Evolutionary conservation across 1,139 yeast species (phyloP), one percentile per base, ranked within the genome.

Genomic region (Blastobotrys ciferrii): DNA sequence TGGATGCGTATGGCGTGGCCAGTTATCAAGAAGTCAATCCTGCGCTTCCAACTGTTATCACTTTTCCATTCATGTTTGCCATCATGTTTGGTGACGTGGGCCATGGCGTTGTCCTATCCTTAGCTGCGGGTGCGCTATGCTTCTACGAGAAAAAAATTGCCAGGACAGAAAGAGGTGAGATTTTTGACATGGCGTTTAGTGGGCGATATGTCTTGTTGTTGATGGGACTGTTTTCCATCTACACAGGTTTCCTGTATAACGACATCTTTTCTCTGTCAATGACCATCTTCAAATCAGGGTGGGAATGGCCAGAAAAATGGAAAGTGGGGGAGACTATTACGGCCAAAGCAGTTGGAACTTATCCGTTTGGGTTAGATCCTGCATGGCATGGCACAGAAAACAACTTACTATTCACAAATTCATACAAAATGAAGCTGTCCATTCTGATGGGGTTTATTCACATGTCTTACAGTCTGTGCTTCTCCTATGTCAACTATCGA

Each of bases 21-120:
- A 82, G 95, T 9, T 91, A 92, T 69, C 89, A 87, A 63, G 99
- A 92, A 67, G 94, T 92, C 32, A 92, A 92, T 62, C 97, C 98
- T 1, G 98, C 96, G 48, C 75, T 92, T 56, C 95, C 98, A 3
- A 87, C 99, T 0, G 79, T 91, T 43, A 86, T 92, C 32, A 92
- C 99, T 0, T 92, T 92, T 72, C 99, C 99, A 12, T 92, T 94
- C 69, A 88, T 92, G 96, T 92, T 92, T 73, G 97, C 98, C 32
- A 87, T 94, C 59, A 92, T 92, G 99, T 92, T 92, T 75, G 99
- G 98, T 69, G 99, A 92, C 71, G 70, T 91, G 53, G 99, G 99
- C 2, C 99, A 92, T 67, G 98, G 98, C 14, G 73, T 88, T 48
- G 78, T 94, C 53, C 74, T 94, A 59, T 72, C 82, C 41, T 67